These are phyloP conservation scores for Cyberlindnera mississippiensis DNA, from an alignment of 805 yeast species.

Conservation along the genomic window DNA sequence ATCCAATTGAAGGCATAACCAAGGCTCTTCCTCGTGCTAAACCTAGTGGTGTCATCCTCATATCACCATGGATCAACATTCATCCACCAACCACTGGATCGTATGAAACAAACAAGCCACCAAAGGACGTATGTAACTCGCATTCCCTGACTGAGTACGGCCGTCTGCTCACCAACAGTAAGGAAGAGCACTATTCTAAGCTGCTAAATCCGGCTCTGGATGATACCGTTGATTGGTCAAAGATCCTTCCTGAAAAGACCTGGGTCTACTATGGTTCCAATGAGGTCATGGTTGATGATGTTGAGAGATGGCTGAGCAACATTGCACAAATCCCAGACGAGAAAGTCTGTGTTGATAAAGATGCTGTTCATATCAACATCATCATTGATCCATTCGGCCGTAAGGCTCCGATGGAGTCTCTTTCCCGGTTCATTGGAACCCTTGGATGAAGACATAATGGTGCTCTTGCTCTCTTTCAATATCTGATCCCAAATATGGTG, in stretches of 20 bases:
- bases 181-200: constrained; percentile 1
- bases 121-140: constrained; percentile 5
- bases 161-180: background rate
- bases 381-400: constrained; percentile 5
- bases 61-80: constrained; percentile 21
- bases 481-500: too few species aligned
- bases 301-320: constrained; percentile 4
- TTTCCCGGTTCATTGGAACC: too few species aligned
- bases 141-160: constrained; percentile 5
- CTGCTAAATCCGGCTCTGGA: constrained; percentile 7
- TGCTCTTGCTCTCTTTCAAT: too few species aligned
- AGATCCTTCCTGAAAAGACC: constrained; percentile 4
- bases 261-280: constrained; percentile 6
- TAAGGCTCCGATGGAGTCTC: too few species aligned
- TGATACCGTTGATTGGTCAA: constrained; percentile 4
- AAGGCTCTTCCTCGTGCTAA: background rate
- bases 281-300: constrained; percentile 9
- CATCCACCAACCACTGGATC: constrained; percentile 8
- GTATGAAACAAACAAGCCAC: constrained; percentile 8
- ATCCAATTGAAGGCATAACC: constrained; percentile 5
- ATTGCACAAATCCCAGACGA: constrained; percentile 4
- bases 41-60: constrained; percentile 6
- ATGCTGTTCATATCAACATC: constrained; percentile 6
- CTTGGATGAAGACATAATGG: too few species aligned
- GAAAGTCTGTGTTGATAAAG: constrained; percentile 3